phyloP scores from a whole-genome alignment of 1,284 basidiomycete species.

The Singerocomus inundabilis region DNA sequence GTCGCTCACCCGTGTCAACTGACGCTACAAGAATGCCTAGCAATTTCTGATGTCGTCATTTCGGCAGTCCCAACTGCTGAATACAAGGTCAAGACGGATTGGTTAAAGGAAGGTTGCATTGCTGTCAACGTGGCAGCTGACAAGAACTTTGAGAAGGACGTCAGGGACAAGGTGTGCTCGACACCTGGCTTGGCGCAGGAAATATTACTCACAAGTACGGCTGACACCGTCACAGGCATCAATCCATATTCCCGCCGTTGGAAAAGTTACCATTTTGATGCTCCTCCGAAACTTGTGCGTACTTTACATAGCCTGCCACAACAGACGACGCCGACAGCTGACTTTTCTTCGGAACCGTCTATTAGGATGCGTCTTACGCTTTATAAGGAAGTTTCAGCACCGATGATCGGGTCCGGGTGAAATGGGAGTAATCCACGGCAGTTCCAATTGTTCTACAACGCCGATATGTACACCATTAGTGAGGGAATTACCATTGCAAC shows the following conservation, averaged over 20 bases:
- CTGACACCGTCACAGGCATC: slow-evolving; percentile 59
- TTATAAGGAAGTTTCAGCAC: slow-evolving; percentile 49
- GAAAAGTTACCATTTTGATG: slow-evolving; percentile 97
- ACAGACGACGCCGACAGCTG: slow-evolving; percentile 6
- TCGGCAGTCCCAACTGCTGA: slow-evolving; percentile 84
- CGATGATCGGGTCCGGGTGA: slow-evolving; percentile 11
- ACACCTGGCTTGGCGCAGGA: neutral
- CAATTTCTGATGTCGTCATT: slow-evolving; percentile 85
- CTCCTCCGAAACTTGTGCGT: slow-evolving; percentile 88
- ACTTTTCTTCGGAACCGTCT: neutral
- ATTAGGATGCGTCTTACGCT: slow-evolving; percentile 68
- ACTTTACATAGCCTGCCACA: neutral
- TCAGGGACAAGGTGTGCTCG: slow-evolving; percentile 79
- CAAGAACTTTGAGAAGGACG: slow-evolving; percentile 95
- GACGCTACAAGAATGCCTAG: slow-evolving; percentile 76
- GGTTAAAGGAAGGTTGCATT: slow-evolving; percentile 90
- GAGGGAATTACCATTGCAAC: slow-evolving; percentile 29
- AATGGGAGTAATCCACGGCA: slow-evolving; percentile 11
- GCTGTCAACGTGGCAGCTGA: slow-evolving; percentile 94
- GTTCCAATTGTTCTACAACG: slow-evolving; percentile 30
- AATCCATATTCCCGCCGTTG: slow-evolving; percentile 90
- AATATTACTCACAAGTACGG: slow-evolving; percentile 15
- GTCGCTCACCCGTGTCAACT: slow-evolving; percentile 68
- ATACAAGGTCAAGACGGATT: slow-evolving; percentile 89
- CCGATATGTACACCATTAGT: slow-evolving; percentile 36